Evolutionary conservation across 768 basidiomycete species (phyloP).

Genomic region (Boletus sp.): DNA sequence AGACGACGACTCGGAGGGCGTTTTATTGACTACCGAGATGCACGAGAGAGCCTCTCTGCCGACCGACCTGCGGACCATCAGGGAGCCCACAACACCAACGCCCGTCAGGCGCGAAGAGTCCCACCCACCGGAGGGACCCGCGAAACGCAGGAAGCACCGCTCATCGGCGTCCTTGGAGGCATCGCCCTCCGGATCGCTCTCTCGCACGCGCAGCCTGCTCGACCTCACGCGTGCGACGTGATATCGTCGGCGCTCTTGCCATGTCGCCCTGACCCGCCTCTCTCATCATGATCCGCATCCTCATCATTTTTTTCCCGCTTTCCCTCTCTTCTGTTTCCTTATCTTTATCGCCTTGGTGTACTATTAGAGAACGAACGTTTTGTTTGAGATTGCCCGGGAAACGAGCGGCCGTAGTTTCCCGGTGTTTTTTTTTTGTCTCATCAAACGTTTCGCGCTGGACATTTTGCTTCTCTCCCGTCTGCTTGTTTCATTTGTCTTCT

Average conservation of each 20-base stretch:
- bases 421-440: neutral
- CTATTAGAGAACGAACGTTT: neutral
- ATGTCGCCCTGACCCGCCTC: neutral
- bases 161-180: neutral
- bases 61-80: neutral
- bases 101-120: conserved; percentile 1
- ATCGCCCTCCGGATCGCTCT: neutral
- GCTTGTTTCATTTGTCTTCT: neutral
- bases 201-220: neutral
- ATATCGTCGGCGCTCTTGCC: neutral
- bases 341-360: neutral
- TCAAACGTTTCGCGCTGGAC: neutral
- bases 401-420: conserved; percentile 4
- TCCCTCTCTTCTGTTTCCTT: neutral
- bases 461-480: neutral
- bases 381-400: neutral
- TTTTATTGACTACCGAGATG: neutral
- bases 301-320: too few relatives aligned
- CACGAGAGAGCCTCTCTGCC: neutral
- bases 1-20: neutral
- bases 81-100: neutral
- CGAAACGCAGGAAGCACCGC: conserved; percentile 16
- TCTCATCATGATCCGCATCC: neutral
- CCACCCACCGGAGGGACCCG: neutral
- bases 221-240: conserved; percentile 1